Evolutionary conservation across 1,284 basidiomycete genomes (phyloP).

Genomic region (Ceratobasidium sp.): DNA sequence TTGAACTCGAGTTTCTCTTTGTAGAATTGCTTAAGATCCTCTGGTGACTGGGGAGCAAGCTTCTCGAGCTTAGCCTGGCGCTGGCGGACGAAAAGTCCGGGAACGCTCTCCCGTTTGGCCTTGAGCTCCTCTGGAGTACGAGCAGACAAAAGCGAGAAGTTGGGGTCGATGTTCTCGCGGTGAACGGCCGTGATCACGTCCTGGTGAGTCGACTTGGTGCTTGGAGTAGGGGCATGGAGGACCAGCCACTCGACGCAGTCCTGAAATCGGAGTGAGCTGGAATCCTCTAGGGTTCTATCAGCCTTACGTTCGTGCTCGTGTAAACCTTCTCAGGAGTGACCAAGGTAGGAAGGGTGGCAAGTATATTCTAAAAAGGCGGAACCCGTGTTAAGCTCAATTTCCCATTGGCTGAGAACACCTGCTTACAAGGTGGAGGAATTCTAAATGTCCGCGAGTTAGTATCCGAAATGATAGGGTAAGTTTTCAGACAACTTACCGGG

Average conservation of each 20-base stretch:
- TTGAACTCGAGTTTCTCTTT: constrained; percentile 65
- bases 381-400: not conserved
- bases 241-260: constrained; percentile 66
- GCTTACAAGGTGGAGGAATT: constrained; percentile 53
- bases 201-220: constrained; percentile 53
- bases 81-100: constrained; percentile 60
- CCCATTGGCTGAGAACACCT: not conserved
- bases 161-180: constrained; percentile 70
- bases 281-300: not conserved
- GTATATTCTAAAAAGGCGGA: constrained; percentile 60
- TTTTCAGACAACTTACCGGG: constrained; percentile 55
- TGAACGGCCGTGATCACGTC: constrained; percentile 65
- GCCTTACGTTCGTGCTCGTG: constrained; percentile 61
- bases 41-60: constrained; percentile 61
- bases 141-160: constrained; percentile 66
- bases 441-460: constrained; percentile 62
- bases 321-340: constrained; percentile 61
- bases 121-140: constrained; percentile 66
- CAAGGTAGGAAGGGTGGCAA: constrained; percentile 70
- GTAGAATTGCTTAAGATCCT: constrained; percentile 67
- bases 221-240: constrained; percentile 60
- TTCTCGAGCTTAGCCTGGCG: constrained; percentile 66
- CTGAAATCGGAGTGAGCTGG: constrained; percentile 39
- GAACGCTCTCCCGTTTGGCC: constrained; percentile 60
- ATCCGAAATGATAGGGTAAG: not conserved